Base-by-base conservation (phyloP, 352 stramenopile species). In the Phytophthora meadii region DNA sequence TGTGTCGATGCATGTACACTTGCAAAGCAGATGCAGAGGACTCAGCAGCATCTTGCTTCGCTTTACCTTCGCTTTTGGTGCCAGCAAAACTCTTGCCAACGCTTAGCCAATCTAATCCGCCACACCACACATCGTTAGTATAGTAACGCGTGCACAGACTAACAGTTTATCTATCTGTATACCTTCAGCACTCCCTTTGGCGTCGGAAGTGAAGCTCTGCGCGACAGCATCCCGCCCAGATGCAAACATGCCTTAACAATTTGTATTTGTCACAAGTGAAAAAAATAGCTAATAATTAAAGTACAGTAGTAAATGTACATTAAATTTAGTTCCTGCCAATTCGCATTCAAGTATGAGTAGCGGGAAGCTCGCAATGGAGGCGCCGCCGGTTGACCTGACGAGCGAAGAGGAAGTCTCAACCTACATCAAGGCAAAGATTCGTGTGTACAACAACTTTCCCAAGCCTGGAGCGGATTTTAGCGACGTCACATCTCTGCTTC, bases 401-500 rank as follows among this genome's bases (percentile, higher is more conserved):
- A 79, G 88, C 63, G 72, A 72, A 25, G 65, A 90, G 56, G 73
- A 82, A 36, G 69, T 94, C 1, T 72, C 81, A 2, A 56, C 47
- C 42, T 92, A 89, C 66, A 74, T 94, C 46, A 84, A 82, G 64
- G 66, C 72, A 36, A 85, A 88, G 59, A 90, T 93, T 45, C 77
- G 85, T 65, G 75, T 79, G 34, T 92, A 89, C 41, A 74, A 63
- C 22, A 77, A 92, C 69, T 87, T 87, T 30, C 77, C 73, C 19
- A 88, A 80, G 25, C 72, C 79, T 0, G 81, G 83, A 2, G 57
- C 84, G 9, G 63, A 87, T 52, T 93, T 95, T 46, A 82, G 75
- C 25, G 84, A 95, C 51, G 81, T 93, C 27, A 89, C 87, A 25
- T 82, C 84, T 48, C 72, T 93, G 55, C 59, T 95, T 47, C 70